Evolutionary conservation across 1,284 basidiomycete genomes (phyloP).

Genomic region (Rhodotorula sp.): DNA sequence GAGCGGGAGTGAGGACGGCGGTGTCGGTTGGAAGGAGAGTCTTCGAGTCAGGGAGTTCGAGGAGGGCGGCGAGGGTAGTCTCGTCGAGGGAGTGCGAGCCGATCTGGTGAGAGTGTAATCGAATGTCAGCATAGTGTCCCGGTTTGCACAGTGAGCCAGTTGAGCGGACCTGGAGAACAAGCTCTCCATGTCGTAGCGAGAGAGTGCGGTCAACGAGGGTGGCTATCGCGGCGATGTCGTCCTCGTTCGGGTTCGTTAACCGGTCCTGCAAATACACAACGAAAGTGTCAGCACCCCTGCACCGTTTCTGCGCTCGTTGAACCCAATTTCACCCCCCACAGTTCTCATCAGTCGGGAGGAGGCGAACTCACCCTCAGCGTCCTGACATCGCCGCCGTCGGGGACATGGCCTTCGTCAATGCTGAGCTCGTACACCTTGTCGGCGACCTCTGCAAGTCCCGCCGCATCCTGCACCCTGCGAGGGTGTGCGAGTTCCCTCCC

Average conservation of each 20-base stretch:
- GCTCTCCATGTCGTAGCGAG: constrained; percentile 27
- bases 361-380: constrained; percentile 7
- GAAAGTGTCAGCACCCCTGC: neutral
- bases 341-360: neutral
- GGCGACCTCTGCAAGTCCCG: neutral
- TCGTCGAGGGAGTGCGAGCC: neutral
- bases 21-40: neutral
- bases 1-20: neutral
- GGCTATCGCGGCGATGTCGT: constrained; percentile 2
- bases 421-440: constrained; percentile 10
- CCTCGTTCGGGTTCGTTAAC: constrained; percentile 1
- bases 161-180: constrained; percentile 28
- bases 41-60: constrained; percentile 31
- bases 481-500: neutral
- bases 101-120: neutral
- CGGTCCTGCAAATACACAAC: neutral
- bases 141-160: neutral
- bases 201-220: constrained; percentile 29
- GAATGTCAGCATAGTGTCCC: neutral
- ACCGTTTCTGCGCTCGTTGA: neutral
- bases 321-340: neutral
- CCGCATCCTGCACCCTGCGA: neutral
- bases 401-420: neutral
- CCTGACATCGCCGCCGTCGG: neutral
- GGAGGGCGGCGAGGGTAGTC: constrained; percentile 28